A percentile compares a stretch with the other conserved stretches of the same genome.
These are phyloP conservation scores for Trametes maxima DNA, from an alignment of 768 basidiomycete species.

Conservation along the genomic window DNA sequence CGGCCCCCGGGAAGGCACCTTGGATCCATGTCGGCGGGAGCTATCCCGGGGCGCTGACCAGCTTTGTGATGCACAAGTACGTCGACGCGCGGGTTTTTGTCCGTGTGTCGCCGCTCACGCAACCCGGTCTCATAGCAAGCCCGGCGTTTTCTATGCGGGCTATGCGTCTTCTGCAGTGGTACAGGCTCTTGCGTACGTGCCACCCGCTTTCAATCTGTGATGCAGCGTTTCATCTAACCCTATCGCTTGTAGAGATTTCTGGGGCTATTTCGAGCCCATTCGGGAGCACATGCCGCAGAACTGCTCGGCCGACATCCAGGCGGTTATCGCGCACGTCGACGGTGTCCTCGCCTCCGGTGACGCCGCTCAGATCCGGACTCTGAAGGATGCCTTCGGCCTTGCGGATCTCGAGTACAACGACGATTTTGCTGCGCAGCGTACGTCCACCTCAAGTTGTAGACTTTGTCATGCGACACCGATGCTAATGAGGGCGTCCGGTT, in stretches of 20 bases:
- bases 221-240: neutral
- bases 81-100: constrained; percentile 20
- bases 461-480: neutral
- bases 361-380: constrained; percentile 46
- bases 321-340: constrained; percentile 62
- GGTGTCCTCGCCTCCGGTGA: constrained; percentile 50
- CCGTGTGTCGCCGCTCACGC: neutral
- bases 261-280: constrained; percentile 74
- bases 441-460: constrained; percentile 19
- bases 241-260: constrained; percentile 41
- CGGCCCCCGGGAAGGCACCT: constrained; percentile 46
- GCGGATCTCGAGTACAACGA: constrained; percentile 57
- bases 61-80: constrained; percentile 70
- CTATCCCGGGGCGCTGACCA: constrained; percentile 47
- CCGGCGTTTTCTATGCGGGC: constrained; percentile 56
- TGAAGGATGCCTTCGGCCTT: constrained; percentile 64
- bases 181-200: constrained; percentile 1
- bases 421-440: constrained; percentile 62
- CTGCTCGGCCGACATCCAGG: constrained; percentile 71
- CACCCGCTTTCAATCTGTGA: neutral
- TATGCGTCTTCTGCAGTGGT: constrained; percentile 60
- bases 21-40: constrained; percentile 45
- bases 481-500: neutral
- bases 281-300: constrained; percentile 67
- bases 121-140: constrained; percentile 43